Evolutionary conservation across 352 stramenopile genomes (phyloP).

Genomic region (Blastocystis sp.): DNA sequence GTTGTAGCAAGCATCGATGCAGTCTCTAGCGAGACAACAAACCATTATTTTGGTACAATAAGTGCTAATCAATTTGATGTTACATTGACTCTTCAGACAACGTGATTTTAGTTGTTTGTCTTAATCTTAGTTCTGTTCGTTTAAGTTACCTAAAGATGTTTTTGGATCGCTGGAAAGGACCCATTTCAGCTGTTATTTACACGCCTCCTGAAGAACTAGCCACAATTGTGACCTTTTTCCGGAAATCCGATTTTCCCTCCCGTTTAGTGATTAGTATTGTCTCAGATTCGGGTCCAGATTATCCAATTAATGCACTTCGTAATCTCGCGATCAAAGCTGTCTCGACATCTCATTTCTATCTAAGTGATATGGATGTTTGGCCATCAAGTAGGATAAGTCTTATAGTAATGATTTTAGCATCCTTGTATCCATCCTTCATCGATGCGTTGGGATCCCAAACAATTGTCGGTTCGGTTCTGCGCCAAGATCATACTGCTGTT

Average conservation of each 20-base stretch:
- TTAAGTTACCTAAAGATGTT: slow-evolving; percentile 61
- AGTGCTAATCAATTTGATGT: not conserved
- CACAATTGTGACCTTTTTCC: not conserved
- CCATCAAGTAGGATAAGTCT: not conserved
- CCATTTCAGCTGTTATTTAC: slow-evolving; percentile 43
- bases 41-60: not conserved
- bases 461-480: not conserved
- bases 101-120: not conserved
- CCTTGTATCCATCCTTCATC: not conserved
- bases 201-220: not conserved
- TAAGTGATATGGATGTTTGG: slow-evolving; percentile 66
- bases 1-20: not conserved
- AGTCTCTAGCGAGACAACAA: not conserved
- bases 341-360: slow-evolving; percentile 39
- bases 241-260: not conserved
- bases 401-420: too few relatives aligned
- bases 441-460: not conserved
- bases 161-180: not conserved
- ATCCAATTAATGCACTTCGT: slow-evolving; percentile 56
- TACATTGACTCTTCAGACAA: slow-evolving; percentile 40
- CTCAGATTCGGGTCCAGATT: not conserved
- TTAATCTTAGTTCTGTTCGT: not conserved
- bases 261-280: slow-evolving; percentile 12
- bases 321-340: slow-evolving; percentile 32
- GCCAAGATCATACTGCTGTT: not conserved